phyloP scores from a whole-genome alignment of 192 early-diverging fungal species.

The Entomortierella beljakovae region DNA sequence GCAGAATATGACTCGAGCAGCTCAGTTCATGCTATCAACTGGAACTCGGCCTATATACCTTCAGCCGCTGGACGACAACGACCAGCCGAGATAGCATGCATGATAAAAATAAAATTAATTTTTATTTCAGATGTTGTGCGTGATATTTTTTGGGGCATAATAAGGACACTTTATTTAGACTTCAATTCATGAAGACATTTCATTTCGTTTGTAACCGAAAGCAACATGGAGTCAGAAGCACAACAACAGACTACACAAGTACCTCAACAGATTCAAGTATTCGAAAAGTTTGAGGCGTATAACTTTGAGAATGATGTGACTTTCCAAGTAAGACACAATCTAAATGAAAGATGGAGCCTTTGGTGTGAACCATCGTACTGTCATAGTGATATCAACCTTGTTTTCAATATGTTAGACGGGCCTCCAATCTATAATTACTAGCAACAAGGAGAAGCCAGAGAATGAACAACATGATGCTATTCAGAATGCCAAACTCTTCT shows the following conservation, averaged over 20 bases:
- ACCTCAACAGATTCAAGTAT: slow-evolving; percentile 15
- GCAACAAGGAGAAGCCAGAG: slow-evolving; percentile 20
- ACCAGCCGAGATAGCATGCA: no score
- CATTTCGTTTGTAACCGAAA: no score
- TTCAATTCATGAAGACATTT: no score
- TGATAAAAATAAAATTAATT: no score
- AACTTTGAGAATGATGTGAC: slow-evolving; percentile 40
- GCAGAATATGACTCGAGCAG: no score
- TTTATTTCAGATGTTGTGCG: no score
- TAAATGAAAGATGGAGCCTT: background rate
- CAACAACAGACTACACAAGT: background rate
- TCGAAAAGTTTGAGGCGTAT: slow-evolving; percentile 31
- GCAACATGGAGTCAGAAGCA: background rate
- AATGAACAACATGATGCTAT: slow-evolving; percentile 39
- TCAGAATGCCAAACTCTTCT: slow-evolving; percentile 38
- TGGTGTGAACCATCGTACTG: background rate
- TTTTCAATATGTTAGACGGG: slow-evolving; percentile 15
- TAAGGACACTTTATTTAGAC: no score
- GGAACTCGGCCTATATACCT: no score
- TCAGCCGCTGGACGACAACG: no score
- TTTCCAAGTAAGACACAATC: slow-evolving; percentile 31
- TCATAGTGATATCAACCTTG: background rate
- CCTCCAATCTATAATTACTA: slow-evolving; percentile 32
- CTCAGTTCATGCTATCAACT: no score
- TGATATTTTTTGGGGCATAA: no score